Base-by-base conservation (phyloP, 768 basidiomycete species). In the Boletus rubescentipes region DNA sequence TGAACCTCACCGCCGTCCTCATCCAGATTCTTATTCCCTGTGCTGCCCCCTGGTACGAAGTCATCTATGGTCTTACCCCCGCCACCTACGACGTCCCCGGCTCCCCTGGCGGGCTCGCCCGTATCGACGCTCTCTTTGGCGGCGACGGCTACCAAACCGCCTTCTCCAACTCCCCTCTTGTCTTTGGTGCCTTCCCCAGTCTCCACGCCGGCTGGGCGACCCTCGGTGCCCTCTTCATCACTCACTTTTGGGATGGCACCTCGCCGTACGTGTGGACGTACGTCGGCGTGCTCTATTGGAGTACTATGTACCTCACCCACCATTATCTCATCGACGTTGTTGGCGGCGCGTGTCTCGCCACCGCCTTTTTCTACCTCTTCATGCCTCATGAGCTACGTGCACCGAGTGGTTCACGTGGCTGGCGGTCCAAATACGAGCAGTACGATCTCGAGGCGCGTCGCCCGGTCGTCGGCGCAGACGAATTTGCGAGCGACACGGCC, bases 281-380 rank as follows among this genome's bases (percentile, higher is more conserved):
- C 72, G 86, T 85, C 3, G 85, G 82, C 7, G 74, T 91, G 16
- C 81, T 99, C 5, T 98, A 96, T 70, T 99, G 97, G 97, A 87
- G 91, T 10, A 98, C 96, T 21, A 98, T 98, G 96, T 98, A 96
- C 76, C 87, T 96, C 63, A 92, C 91, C 4, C 93, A 97, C 72
- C 96, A 98, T 75, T 98, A 98, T 77, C 88, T 99, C 66, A 94
- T 99, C 73, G 97, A 99, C 67, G 91, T 98, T 67, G 91, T 93
- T 45, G 91, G 86, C 10, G 97, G 97, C 14, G 91, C 89, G 0
- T 96, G 94, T 67, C 81, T 99, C 58, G 88, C 95, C 43, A 86
- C 88, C 35, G 80, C 82, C 18, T 86, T 83, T 64, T 98, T 98
- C 79, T 98, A 93, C 75, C 64, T 90, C 59, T 87, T 86, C 73